A percentile compares a stretch with the other conserved stretches of the same genome.
These are phyloP conservation scores for Backusella tuberculispora DNA, from an alignment of 192 early-diverging fungal genomes.

Conservation along the genomic window DNA sequence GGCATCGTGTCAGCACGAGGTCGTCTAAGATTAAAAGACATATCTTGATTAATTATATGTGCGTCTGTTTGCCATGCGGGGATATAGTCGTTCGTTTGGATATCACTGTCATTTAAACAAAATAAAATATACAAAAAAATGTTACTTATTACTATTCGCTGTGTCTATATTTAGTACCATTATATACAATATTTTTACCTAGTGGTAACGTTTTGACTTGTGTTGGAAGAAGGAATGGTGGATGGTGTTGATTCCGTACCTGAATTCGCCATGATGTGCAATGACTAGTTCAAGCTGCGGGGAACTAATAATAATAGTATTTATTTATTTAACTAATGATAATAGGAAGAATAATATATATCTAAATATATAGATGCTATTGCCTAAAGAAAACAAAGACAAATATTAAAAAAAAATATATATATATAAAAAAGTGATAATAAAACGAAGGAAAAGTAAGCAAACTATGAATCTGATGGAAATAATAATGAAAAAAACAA, in stretches of 20 bases:
- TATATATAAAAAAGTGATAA: neutral
- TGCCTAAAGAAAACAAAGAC: neutral
- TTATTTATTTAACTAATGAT: neutral
- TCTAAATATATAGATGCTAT: neutral
- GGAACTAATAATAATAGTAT: neutral
- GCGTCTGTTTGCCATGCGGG: slow-evolving; percentile 12
- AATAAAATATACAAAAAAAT: neutral
- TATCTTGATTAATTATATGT: slow-evolving; percentile 4
- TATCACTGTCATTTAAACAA: slow-evolving; percentile 17
- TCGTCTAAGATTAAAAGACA: slow-evolving; percentile 13
- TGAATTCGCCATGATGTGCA: slow-evolving; percentile 7
- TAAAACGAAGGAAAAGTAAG: slow-evolving; percentile 13
- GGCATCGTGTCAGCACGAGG: slow-evolving; percentile 39
- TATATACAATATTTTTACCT: neutral
- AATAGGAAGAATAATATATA: neutral
- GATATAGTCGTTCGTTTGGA: slow-evolving; percentile 11
- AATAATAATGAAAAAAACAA: slow-evolving; percentile 18
- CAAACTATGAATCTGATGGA: neutral
- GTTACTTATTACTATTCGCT: too few relatives aligned
- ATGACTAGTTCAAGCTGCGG: slow-evolving; percentile 1
- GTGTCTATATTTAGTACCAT: neutral
- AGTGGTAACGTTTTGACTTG: neutral
- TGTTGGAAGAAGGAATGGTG: slow-evolving; percentile 2
- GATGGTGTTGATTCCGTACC: slow-evolving; percentile 6
- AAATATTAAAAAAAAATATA: slow-evolving; percentile 17